Evolutionary conservation across 2,329 filamentous ascomycete genomes (phyloP).

Genomic region (Penicillium freii): DNA sequence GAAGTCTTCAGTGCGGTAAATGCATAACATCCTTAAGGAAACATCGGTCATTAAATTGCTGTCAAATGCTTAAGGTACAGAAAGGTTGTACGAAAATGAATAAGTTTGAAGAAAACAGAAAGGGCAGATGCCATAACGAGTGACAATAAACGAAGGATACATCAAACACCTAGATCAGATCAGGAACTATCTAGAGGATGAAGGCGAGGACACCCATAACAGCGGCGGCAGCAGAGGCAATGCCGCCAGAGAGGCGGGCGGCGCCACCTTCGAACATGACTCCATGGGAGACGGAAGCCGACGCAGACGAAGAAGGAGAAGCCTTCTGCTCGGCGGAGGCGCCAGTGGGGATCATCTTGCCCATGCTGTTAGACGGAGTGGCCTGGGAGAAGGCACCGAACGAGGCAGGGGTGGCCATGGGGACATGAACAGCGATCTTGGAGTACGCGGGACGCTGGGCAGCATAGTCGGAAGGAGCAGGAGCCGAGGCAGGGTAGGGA

Average conservation of each 20-base stretch:
- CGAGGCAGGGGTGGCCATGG: constrained; percentile 16
- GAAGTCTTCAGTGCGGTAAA: rapidly evolving
- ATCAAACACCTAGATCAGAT: not conserved
- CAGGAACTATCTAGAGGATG: constrained; percentile 21
- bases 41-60: constrained; percentile 12
- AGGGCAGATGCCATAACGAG: constrained; percentile 7
- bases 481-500: not conserved
- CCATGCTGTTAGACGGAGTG: constrained; percentile 26
- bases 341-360: constrained; percentile 40
- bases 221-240: constrained; percentile 25
- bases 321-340: constrained; percentile 25
- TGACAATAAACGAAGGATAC: constrained; percentile 4
- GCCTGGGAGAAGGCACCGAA: constrained; percentile 24
- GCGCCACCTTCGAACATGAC: constrained; percentile 29
- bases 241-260: constrained; percentile 20
- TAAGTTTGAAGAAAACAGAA: not conserved
- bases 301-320: constrained; percentile 43
- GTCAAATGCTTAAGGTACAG: constrained; percentile 3
- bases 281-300: constrained; percentile 19
- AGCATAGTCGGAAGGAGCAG: constrained; percentile 9
- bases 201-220: constrained; percentile 30
- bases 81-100: constrained; percentile 6
- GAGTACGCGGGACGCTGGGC: constrained; percentile 20
- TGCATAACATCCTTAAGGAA: not conserved
- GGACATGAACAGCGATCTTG: constrained; percentile 31